Evolutionary conservation across 306 rosid species (phyloP).

Genomic region (Spatholobus suberectus): DNA sequence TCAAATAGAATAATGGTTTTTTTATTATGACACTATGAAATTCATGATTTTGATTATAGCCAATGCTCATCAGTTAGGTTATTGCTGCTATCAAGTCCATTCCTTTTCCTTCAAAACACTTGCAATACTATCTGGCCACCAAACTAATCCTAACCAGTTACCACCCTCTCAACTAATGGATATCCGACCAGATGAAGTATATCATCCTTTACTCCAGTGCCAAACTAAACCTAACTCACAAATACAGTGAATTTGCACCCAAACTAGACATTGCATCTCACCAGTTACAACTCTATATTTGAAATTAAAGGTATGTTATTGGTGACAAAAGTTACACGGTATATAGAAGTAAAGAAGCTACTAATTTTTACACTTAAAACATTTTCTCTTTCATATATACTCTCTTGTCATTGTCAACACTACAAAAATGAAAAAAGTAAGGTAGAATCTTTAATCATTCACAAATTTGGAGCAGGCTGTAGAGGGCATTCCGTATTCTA

Average conservation of each 20-base stretch:
- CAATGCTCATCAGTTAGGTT: neutral
- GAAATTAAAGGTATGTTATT: neutral
- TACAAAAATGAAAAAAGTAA: slow-evolving; percentile 31
- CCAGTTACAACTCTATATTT: neutral
- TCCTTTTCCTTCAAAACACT: neutral
- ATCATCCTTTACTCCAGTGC: neutral
- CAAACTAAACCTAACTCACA: neutral
- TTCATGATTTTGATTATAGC: neutral
- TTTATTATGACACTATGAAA: too few species aligned
- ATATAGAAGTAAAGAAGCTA: slow-evolving; percentile 12
- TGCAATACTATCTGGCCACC: neutral
- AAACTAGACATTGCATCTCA: slow-evolving; percentile 3
- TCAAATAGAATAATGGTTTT: neutral
- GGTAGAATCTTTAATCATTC: slow-evolving; percentile 38
- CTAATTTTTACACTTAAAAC: slow-evolving; percentile 19
- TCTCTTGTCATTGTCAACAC: slow-evolving; percentile 41
- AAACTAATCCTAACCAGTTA: neutral
- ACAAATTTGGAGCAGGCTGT: slow-evolving; percentile 38
- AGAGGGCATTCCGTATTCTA: slow-evolving; percentile 29
- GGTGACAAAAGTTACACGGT: neutral
- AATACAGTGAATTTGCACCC: neutral
- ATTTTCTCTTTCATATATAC: slow-evolving; percentile 38
- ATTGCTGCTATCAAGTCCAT: too few species aligned
- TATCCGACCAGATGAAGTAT: neutral
- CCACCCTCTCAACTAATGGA: neutral